These are phyloP conservation scores for Bipolaris oryzae DNA, from an alignment of 2,329 filamentous ascomycete genomes.

Conservation along the genomic window DNA sequence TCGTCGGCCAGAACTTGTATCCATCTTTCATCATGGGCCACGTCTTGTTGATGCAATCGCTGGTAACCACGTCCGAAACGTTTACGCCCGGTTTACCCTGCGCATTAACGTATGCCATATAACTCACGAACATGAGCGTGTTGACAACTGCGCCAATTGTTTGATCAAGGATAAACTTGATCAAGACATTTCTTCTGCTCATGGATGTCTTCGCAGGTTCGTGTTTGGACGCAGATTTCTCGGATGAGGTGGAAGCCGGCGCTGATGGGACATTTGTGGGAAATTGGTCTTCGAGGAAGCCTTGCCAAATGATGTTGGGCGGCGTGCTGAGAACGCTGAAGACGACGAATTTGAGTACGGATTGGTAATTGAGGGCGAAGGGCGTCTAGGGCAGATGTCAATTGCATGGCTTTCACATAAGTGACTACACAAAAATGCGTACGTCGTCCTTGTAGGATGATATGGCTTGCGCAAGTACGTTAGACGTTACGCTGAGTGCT, in stretches of 20 bases:
- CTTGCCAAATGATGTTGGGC: conserved; percentile 87
- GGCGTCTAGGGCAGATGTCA: conserved; percentile 54
- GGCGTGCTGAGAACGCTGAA: conserved; percentile 77
- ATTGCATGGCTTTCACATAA: background rate
- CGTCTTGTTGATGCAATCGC: conserved; percentile 59
- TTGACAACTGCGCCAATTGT: conserved; percentile 69
- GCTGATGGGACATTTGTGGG: conserved; percentile 60
- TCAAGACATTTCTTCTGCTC: conserved; percentile 67
- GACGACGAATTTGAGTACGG: conserved; percentile 76
- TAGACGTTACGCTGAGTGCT: conserved; percentile 69
- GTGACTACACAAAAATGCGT: conserved; percentile 29
- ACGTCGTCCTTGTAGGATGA: conserved; percentile 67
- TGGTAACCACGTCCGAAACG: conserved; percentile 38
- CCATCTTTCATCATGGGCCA: conserved; percentile 63
- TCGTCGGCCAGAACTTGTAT: conserved; percentile 73
- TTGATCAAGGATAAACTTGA: conserved; percentile 73
- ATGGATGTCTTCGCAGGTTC: conserved; percentile 43
- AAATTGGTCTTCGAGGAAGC: conserved; percentile 74
- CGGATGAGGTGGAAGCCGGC: conserved; percentile 19
- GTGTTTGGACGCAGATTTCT: conserved; percentile 40
- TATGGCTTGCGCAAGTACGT: conserved; percentile 74
- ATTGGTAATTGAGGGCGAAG: conserved; percentile 67
- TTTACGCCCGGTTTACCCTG: conserved; percentile 39
- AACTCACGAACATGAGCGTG: conserved; percentile 67
- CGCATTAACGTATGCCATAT: conserved; percentile 58